Evolutionary conservation across 768 basidiomycete species (phyloP).

Genomic region (Brasilioporus rufonigricans): DNA sequence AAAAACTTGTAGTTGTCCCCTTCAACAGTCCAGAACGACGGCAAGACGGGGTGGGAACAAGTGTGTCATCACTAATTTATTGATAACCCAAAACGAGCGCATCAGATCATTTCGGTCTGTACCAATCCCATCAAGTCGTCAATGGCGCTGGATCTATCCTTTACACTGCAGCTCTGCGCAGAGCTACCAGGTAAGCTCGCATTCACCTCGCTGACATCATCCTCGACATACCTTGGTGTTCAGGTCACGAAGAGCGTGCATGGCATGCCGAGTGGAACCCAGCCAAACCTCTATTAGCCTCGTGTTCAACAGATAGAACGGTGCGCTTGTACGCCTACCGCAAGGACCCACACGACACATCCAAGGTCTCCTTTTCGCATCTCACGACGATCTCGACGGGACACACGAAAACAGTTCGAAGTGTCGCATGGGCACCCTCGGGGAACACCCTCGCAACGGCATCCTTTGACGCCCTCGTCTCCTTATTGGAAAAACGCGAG

Average conservation of each 20-base stretch:
- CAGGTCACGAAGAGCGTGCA: conserved; percentile 79
- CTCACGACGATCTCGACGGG: conserved; percentile 73
- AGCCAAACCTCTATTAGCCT: conserved; percentile 73
- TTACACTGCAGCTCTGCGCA: conserved; percentile 17
- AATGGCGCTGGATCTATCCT: conserved; percentile 22
- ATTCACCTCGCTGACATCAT: neutral
- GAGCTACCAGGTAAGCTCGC: conserved; percentile 24
- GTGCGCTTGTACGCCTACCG: conserved; percentile 80
- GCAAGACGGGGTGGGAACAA: too few species aligned
- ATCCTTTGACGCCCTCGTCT: conserved; percentile 91
- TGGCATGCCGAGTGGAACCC: conserved; percentile 95
- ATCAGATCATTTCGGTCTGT: neutral
- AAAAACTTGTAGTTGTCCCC: too few species aligned
- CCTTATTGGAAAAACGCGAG: conserved; percentile 79
- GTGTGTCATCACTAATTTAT: too few species aligned
- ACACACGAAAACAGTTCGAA: conserved; percentile 85
- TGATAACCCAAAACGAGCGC: neutral
- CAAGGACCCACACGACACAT: conserved; percentile 20
- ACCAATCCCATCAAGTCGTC: neutral
- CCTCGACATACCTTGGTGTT: neutral
- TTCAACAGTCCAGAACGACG: too few species aligned
- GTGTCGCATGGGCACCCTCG: conserved; percentile 85
- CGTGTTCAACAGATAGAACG: conserved; percentile 93
- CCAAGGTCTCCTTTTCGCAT: conserved; percentile 41
- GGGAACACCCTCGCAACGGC: conserved; percentile 86